A percentile compares a stretch with the other conserved stretches of the same genome.
These are phyloP conservation scores for Schizophyllum commune DNA, from an alignment of 1,284 basidiomycete genomes.

Conservation along the genomic window DNA sequence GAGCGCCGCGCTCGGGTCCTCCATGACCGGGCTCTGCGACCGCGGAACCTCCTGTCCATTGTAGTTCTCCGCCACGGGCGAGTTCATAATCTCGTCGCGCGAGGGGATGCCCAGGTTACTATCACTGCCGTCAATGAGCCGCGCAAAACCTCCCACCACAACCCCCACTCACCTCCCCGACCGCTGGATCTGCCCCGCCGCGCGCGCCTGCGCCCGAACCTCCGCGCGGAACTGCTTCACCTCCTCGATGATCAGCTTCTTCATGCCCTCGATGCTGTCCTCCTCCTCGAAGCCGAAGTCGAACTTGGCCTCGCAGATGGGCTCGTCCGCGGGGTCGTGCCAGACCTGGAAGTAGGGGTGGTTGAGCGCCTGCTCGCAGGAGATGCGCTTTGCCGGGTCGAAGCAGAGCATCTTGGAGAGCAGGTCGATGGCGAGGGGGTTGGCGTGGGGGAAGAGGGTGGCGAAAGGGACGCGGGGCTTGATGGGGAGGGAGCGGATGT, in stretches of 20 bases:
- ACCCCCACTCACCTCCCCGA: constrained; percentile 53
- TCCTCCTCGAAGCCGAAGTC: constrained; percentile 98
- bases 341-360: constrained; percentile 93
- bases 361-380: constrained; percentile 90
- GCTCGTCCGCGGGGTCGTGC: constrained; percentile 94
- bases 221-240: constrained; percentile 84
- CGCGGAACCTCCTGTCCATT: constrained; percentile 21
- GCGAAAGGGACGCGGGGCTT: constrained; percentile 90
- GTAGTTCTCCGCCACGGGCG: constrained; percentile 57
- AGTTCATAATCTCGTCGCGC: constrained; percentile 72
- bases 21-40: constrained; percentile 57
- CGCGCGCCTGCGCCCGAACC: constrained; percentile 73
- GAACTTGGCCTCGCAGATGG: constrained; percentile 74
- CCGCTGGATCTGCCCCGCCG: constrained; percentile 57
- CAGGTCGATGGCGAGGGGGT: constrained; percentile 90
- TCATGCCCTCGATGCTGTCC: constrained; percentile 97
- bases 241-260: constrained; percentile 90
- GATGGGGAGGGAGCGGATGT: constrained; percentile 96
- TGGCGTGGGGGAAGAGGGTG: constrained; percentile 88
- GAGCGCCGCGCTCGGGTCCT: constrained; percentile 82
- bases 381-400: constrained; percentile 93
- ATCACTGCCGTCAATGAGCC: constrained; percentile 3
- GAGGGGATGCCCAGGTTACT: constrained; percentile 65
- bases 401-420: constrained; percentile 90
- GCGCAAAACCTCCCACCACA: background rate